Base-by-base conservation (phyloP, 805 yeast genomes). In the Candida cerambycidarum region DNA sequence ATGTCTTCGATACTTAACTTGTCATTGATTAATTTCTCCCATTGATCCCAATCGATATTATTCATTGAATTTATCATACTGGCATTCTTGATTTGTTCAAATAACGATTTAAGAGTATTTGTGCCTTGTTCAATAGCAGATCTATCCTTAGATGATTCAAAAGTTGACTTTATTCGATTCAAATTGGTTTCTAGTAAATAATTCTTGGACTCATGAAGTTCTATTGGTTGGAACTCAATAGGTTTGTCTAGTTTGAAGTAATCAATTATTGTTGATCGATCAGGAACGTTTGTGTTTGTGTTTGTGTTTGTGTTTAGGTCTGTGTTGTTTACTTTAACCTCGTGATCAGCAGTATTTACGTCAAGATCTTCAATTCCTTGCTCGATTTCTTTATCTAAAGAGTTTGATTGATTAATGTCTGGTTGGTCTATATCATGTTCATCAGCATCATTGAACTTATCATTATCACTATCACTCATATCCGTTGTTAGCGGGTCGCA, bases 21-120 rank as follows among this genome's bases (percentile, higher is more conserved):
- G 59, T 89, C 85, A 48, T 84, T 80, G 3, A 89, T 88, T 13
- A 90, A 85, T 28, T 69, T 69, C 5, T 90, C 77, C 98, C 98
- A 92, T 59, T 88, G 86, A 34, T 85, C 86, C 93, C 93, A 86
- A 57, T 85, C 87, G 36, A 82, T 75, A 40, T 57, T 54, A 46
- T 8, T 52, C 54, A 23, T 7, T 15, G 32, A 21, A 28, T 45
- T 45, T 15, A 43, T 40, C 35, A 45, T 32, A 19, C 40, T 39
- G 7, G 44, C 32, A 38, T 51, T 57, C 54, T 18, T 74, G 67
- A 46, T 65, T 59, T 45, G 52, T 15, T 35, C 14, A 25, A 48
- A 48, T 12, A 48, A 41, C 4, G 49, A 43, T 47, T 63, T 63
- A 41, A 70, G 58, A 47, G 60, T 65, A 29, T 64, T 67, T 12